Evolutionary conservation across 2,329 filamentous ascomycete species (phyloP), one percentile per base, ranked within the genome.

Genomic region (Neopestalotiopsis clavispora): DNA sequence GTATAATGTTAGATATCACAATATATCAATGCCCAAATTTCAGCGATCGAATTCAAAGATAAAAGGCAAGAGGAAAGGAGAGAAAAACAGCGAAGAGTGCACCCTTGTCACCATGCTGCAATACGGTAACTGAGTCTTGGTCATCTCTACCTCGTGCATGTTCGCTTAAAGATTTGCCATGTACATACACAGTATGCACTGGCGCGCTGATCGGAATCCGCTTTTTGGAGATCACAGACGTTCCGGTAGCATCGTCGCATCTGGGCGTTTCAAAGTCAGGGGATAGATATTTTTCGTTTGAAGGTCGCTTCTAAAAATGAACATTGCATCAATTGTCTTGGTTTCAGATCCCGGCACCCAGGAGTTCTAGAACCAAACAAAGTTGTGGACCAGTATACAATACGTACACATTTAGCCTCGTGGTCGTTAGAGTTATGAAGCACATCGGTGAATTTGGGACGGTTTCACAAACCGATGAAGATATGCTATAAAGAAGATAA

Each of bases 201-300:
- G 59, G n/a, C 30, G 59, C 30, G 59, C 59, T 61, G 32, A 38
- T 20, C 12, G 17, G 40, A 59, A 34, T 34, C 40, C 59, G 30
- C 17, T 61, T 20, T 23, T 40, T 28, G 59, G n/a, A 20, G 45
- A 10, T 20, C 38, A 49, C 23, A 28, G 30, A 49, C 61, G 14
- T 52, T 45, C n/a, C 28, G 63, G 63, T 65, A 56, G 49, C 45
- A 65, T 65, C 34, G 59, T 57, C 9, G 34, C 42, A 34, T 38
- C 45, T 65, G 23, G 63, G 42, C 45, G 63, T 65, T 65, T 65
- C 63, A 65, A 57, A 28, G 20, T 57, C 49, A 65, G 38, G 62
- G 62, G 34, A 28, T 57, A n/a, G 7, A 45, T n/a, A 28, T n/a
- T 10, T 10, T 13, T 13, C 20, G 10, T 65, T 56, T 65, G n/a